Evolutionary conservation across 2,329 filamentous ascomycete species (phyloP).

Genomic region (Alternaria consortialis): DNA sequence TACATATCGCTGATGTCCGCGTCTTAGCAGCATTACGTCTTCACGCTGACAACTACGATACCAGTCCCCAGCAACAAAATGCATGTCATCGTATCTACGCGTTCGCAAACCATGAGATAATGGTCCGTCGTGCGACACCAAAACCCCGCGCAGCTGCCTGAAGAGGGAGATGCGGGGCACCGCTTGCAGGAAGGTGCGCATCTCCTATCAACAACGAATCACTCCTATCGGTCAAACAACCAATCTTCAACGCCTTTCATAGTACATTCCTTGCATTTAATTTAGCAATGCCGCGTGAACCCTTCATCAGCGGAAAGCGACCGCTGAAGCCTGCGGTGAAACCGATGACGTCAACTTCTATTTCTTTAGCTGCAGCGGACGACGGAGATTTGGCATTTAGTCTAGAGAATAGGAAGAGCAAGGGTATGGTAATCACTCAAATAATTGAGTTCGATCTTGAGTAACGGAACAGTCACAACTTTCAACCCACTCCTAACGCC

Average conservation of each 20-base stretch:
- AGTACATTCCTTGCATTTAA: not conserved
- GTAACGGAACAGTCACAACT: slow-evolving; percentile 10
- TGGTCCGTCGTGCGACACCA: not conserved
- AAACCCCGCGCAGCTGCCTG: slow-evolving; percentile 11
- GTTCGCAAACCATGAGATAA: not conserved
- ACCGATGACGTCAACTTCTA: slow-evolving; percentile 24
- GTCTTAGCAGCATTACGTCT: not conserved
- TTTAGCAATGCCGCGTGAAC: not conserved
- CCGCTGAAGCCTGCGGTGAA: slow-evolving; percentile 12
- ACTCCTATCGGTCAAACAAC: not conserved
- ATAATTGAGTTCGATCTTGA: not conserved
- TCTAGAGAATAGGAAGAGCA: slow-evolving; percentile 12
- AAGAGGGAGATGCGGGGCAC: slow-evolving; percentile 13
- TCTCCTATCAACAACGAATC: not conserved
- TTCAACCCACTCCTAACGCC: slow-evolving; percentile 33
- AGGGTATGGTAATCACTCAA: slow-evolving; percentile 1
- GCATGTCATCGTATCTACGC: not conserved
- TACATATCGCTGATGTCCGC: not conserved
- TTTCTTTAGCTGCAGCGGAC: not conserved
- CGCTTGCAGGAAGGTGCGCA: slow-evolving; percentile 5
- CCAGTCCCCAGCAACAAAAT: not conserved
- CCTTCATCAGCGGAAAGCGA: slow-evolving; percentile 2
- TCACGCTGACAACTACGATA: not conserved
- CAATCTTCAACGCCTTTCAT: not conserved
- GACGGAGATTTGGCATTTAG: slow-evolving; percentile 16